These are phyloP conservation scores for Ceratocystis lukuohia DNA, from an alignment of 2,329 filamentous ascomycete species.

Conservation along the genomic window DNA sequence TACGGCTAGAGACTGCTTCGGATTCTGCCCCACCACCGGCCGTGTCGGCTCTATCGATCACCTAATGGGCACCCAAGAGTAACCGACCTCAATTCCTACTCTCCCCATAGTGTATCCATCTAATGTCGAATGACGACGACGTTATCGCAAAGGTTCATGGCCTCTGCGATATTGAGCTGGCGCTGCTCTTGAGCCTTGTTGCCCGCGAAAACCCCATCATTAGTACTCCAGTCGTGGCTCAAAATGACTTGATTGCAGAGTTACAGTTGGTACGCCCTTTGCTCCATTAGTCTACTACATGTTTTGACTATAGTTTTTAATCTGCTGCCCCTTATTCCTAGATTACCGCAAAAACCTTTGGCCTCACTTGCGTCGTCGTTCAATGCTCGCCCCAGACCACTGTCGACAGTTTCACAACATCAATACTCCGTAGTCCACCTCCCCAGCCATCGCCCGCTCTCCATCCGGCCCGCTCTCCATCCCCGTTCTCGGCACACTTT, in stretches of 20 bases:
- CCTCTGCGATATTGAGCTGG: constrained; percentile 78
- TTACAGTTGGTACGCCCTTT: constrained; percentile 46
- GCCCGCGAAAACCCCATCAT: constrained; percentile 80
- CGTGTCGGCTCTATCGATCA: not conserved
- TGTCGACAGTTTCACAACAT: constrained; percentile 65
- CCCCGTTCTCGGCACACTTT: constrained; percentile 22
- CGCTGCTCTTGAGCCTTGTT: constrained; percentile 66
- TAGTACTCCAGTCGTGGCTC: constrained; percentile 53
- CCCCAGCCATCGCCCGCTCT: constrained; percentile 2
- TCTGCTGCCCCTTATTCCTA: constrained; percentile 24
- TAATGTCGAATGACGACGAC: constrained; percentile 48
- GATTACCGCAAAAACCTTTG: constrained; percentile 59
- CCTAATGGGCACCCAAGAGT: not conserved
- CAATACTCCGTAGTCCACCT: constrained; percentile 42
- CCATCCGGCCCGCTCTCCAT: constrained; percentile 23
- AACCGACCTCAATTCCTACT: not conserved
- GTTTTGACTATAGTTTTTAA: not conserved
- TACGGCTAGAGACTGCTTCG: not conserved
- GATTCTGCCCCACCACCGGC: not conserved
- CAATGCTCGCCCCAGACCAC: constrained; percentile 61
- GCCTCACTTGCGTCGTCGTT: constrained; percentile 54
- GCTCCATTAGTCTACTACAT: not conserved
- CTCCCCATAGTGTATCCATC: constrained; percentile 20
- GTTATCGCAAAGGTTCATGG: constrained; percentile 59
- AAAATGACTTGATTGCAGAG: constrained; percentile 51